A percentile compares a stretch with the other conserved stretches of the same genome.
phyloP scores from a whole-genome alignment of 2,329 filamentous ascomycete species.

The Emmonsia crescens region DNA sequence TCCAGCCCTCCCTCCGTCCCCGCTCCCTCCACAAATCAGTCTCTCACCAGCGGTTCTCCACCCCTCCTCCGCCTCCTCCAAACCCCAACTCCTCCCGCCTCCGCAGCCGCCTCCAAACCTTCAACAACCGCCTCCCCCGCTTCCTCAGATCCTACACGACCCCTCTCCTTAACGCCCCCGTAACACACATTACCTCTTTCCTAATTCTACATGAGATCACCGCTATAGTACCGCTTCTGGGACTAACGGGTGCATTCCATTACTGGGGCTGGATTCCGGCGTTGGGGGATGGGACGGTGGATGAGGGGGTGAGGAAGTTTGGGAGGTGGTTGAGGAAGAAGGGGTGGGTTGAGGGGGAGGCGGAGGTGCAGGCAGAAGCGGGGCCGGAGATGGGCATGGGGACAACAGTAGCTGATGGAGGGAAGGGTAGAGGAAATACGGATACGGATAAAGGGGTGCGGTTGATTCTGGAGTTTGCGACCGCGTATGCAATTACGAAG shows the following conservation, averaged over 20 bases:
- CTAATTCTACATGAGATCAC: slow-evolving; percentile 86
- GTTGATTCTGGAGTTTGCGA: slow-evolving; percentile 59
- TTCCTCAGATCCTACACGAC: slow-evolving; percentile 59
- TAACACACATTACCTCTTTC: slow-evolving; percentile 77
- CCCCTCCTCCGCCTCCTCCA: neutral
- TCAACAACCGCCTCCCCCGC: slow-evolving; percentile 46
- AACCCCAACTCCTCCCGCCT: neutral
- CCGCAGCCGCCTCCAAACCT: slow-evolving; percentile 23
- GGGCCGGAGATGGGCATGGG: slow-evolving; percentile 18
- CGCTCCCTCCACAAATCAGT: neutral
- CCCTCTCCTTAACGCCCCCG: slow-evolving; percentile 62
- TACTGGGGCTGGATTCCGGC: slow-evolving; percentile 63
- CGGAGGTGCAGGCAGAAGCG: slow-evolving; percentile 36
- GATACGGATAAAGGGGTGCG: slow-evolving; percentile 35
- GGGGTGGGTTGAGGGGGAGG: slow-evolving; percentile 56
- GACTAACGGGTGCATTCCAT: slow-evolving; percentile 67
- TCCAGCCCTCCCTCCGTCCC: neutral
- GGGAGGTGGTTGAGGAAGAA: slow-evolving; percentile 67
- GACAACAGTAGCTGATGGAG: slow-evolving; percentile 18
- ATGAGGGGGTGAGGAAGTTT: slow-evolving; percentile 60
- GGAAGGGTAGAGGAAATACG: slow-evolving; percentile 7
- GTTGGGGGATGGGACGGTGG: slow-evolving; percentile 27
- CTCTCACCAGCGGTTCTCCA: neutral
- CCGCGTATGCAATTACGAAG: slow-evolving; percentile 87
- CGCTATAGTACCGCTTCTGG: slow-evolving; percentile 67